Evolutionary conservation across 202 grass and related monocot species (phyloP).

Genomic region (Sporobolus alterniflorus): DNA sequence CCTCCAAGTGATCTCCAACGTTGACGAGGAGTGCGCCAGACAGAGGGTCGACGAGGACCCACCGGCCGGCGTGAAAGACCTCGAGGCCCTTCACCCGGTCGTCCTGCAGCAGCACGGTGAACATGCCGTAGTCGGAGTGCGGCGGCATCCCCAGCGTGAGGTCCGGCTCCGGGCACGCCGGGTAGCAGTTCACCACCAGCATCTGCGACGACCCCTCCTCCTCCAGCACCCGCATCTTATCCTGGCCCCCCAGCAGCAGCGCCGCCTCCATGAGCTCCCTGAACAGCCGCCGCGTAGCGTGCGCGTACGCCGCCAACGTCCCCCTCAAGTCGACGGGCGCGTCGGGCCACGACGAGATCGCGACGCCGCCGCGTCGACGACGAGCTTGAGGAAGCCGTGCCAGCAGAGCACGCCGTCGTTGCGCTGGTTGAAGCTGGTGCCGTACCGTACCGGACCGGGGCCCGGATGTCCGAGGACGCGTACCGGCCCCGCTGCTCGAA

Average conservation of each 20-base stretch:
- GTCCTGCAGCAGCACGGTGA: slow-evolving; percentile 76
- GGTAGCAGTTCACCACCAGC: slow-evolving; percentile 66
- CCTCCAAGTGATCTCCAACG: slow-evolving; percentile 82
- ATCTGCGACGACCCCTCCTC: slow-evolving; percentile 55
- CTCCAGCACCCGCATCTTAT: background rate
- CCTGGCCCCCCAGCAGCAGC: slow-evolving; percentile 8
- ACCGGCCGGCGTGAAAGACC: slow-evolving; percentile 34
- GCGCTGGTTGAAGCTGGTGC: slow-evolving; percentile 86
- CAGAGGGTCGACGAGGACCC: slow-evolving; percentile 55
- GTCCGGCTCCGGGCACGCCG: slow-evolving; percentile 60
- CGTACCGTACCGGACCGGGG: slow-evolving; percentile 61
- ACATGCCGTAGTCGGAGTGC: slow-evolving; percentile 79
- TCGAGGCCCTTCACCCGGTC: slow-evolving; percentile 64
- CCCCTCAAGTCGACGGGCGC: slow-evolving; percentile 58
- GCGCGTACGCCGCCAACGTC: slow-evolving; percentile 38
- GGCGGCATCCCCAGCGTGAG: slow-evolving; percentile 85
- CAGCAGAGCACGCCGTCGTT: slow-evolving; percentile 69
- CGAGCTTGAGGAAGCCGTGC: slow-evolving; percentile 83
- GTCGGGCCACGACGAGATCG: slow-evolving; percentile 45
- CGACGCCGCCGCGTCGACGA: slow-evolving; percentile 41
- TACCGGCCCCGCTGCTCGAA: slow-evolving; percentile 38
- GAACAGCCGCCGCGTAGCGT: slow-evolving; percentile 43
- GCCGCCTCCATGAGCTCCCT: slow-evolving; percentile 53
- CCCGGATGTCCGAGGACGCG: slow-evolving; percentile 59
- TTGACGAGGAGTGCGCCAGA: slow-evolving; percentile 55